phyloP scores from a whole-genome alignment of 2,329 filamentous ascomycete genomes.

The Fusarium sp. region DNA sequence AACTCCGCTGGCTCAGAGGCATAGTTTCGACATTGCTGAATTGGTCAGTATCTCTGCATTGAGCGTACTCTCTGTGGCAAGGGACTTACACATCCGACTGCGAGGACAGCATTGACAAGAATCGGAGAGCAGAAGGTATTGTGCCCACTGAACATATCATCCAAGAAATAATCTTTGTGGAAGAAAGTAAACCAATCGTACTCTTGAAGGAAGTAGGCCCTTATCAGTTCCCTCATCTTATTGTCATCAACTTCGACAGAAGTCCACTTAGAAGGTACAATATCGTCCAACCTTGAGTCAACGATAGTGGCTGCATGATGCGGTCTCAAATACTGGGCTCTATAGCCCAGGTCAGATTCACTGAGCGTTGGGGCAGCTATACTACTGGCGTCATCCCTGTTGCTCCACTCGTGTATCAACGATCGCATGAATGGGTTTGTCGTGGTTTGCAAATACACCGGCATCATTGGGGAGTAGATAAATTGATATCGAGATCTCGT shows the following conservation, averaged over 20 bases:
- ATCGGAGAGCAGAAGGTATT: conserved; percentile 16
- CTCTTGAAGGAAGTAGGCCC: conserved; percentile 17
- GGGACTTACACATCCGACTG: conserved; percentile 18
- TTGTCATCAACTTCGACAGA: background rate
- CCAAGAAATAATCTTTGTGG: conserved; percentile 23
- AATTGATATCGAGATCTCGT: conserved; percentile 15
- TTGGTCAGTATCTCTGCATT: background rate
- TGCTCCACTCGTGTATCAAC: conserved; percentile 16
- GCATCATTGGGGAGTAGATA: conserved; percentile 3
- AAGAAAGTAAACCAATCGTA: conserved; percentile 24
- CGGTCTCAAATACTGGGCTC: conserved; percentile 22
- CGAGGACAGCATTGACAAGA: conserved; percentile 21
- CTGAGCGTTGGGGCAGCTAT: background rate
- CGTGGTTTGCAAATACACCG: background rate
- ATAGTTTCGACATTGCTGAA: conserved; percentile 14
- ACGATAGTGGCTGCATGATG: conserved; percentile 21
- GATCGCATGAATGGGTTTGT: conserved; percentile 20
- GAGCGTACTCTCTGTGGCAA: rapidly evolving
- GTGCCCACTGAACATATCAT: conserved; percentile 13
- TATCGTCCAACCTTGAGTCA: background rate
- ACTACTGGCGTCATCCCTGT: background rate
- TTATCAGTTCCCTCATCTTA: conserved; percentile 3
- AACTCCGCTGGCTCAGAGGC: conserved; percentile 5
- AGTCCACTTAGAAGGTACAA: conserved; percentile 18
- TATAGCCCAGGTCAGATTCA: background rate